Base-by-base conservation (phyloP, 192 early-diverging fungal species). In the Backusella morwellensis region DNA sequence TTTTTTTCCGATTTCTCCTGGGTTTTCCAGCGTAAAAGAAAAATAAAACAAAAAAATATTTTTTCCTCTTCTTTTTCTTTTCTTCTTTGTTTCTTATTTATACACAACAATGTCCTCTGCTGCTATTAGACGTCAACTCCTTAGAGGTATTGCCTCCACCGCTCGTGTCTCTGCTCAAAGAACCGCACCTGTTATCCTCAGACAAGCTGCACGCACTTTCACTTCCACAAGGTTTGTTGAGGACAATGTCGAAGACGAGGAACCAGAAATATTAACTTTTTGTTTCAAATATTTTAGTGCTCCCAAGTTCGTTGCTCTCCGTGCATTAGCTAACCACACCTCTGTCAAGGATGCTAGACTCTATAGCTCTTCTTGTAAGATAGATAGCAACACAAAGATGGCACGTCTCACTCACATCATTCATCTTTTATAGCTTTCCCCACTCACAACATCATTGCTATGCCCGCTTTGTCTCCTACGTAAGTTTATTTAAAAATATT, bases 391-490 rank as follows among this genome's bases (percentile, higher is more conserved):
- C 32, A 70, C n/a, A 35, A 70, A 17, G 73, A 21, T 29, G 8
- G 15, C 26, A 23, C 8, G 9, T 21, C 32, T 32, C 5, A n/a
- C 35, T 68, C 35, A 44, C 17, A 29, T 59, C 6, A 17, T 26
- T 11, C 47, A 15, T 75, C 35, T 40, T 23, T 47, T 29, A 15
- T 76, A 91, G 91, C 86, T 68, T 92, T 82, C 85, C 95, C 95
- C 26, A 80, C 90, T 59, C 96, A 99, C 85, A 90, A 88, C 67
- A 75, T 92, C 82, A 92, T 99, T 84, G 90, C 87, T 74, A 98
- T 99, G 97, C 98, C 98, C 59, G 98, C 98, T 35, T 89, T 99
- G 66, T 97, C 96, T n/a, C 98, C 98, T 9, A 99, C 98, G 80
- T 82, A 77, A 82, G 80, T 74, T 32, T 23, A 35, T n/a, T 0